Base-by-base conservation (phyloP, 2,329 filamentous ascomycete species). In the Fusarium globosum region DNA sequence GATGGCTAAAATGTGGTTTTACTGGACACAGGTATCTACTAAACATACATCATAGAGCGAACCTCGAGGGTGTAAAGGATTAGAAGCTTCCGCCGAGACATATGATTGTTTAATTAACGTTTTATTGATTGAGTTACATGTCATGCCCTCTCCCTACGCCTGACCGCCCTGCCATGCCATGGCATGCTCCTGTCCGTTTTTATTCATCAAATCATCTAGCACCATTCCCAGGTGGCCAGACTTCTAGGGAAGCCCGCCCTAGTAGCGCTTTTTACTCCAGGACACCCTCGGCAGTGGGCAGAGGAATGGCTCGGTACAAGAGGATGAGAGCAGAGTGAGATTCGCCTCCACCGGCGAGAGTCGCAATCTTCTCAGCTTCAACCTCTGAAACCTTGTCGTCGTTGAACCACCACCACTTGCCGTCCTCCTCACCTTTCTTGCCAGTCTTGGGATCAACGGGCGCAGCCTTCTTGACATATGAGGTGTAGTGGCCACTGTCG, bases 371-470 rank as follows among this genome's bases (percentile, higher is more conserved):
- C 78, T 98, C 96, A 33, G 90, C 87, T 21, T 94, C 91, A 35
- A 99, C 96, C 85, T 99, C 96, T 20, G 93, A 91, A 39, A 99
- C 96, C 85, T 95, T 97, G 81, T 99, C 96, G 79, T 99, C 96
- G 82, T 99, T 98, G 88, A 99, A 99, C 96, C 96, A 99, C 96
- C 96, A 99, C 96, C 96, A 99, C 79, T 95, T 97, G 76, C 94
- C 95, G 80, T 97, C 94, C 80, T 97, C 94, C 79, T 93, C 91
- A 61, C 89, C 90, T 78, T 90, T 87, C 85, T 94, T 94, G 75
- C 94, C 94, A 26, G 92, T 94, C 79, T 91, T 90, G 21, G 92
- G 87, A 76, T 97, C 93, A 65, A 94, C 84, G 15, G 86, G 84
- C 0, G 89, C 92, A 69, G 92, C 88, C 88, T 99, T 98, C 88